Base-by-base conservation (phyloP, 2,329 filamentous ascomycete genomes). In the Raffaelea deltoideospora region DNA sequence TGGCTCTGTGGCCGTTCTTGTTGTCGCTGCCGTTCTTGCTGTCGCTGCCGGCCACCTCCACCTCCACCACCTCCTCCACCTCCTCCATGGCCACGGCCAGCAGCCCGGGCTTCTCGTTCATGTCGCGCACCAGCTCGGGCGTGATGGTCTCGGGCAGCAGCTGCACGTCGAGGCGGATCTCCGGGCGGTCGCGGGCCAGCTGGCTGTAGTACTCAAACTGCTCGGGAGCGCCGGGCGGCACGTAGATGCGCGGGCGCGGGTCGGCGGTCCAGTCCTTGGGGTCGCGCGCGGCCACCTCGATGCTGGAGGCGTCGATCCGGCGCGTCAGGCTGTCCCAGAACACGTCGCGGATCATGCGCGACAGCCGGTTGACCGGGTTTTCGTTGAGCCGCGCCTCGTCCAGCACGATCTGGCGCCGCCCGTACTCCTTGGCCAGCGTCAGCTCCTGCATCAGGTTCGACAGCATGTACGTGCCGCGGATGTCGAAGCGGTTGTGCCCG, bases 391-490 rank as follows among this genome's bases (percentile, higher is more conserved):
- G 79, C 10, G 79, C 80, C 53, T 95, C 86, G 50, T 96, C 87
- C 31, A 98, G 72, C 37, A 95, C 74, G 48, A 96, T 88, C 52
- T 85, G 78, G 57, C 86, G 85, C 42, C 84, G 79, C 41, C 85
- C 86, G 52, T 85, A 87, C 54, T 92, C 82, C 64, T 93, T 79
- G 45, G 90, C 90, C 47, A 96, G 69, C 2, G 82, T 90, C 46
- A 98, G 71, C 60, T 98, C 90, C 59, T 98, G 90, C 29, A 96
- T 68, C 32, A 96, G 73, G 55, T 96, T 98, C 43, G 88, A 94
- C 41, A 98, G 72, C 79, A 93, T 92, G 58, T 98, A 98, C 23
- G 85, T 96, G 50, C 90, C 90, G 45, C 88, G 81, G 43, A 98
- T 74, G 53, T 96, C 87, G 56, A 88, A 86, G 44, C 77, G 76